A percentile compares a stretch with the other conserved stretches of the same genome.
These are phyloP conservation scores for Dacryopinax spathularia DNA, from an alignment of 768 basidiomycete species.

Conservation along the genomic window DNA sequence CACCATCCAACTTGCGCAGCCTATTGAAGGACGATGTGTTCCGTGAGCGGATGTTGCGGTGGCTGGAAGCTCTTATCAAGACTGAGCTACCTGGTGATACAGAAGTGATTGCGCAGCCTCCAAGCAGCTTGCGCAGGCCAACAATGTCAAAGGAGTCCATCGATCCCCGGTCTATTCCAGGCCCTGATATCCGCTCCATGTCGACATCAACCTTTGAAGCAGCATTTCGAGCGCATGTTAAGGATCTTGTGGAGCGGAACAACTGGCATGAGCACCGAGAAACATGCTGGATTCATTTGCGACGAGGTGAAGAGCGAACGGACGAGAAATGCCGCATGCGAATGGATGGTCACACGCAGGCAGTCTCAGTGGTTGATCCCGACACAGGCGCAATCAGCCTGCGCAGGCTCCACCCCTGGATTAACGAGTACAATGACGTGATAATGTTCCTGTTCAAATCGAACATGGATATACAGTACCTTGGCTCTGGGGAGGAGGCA, in stretches of 20 bases:
- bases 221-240: neutral
- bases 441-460: slow-evolving; percentile 27
- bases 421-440: slow-evolving; percentile 32
- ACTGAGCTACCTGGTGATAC: slow-evolving; percentile 3
- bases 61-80: slow-evolving; percentile 20
- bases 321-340: slow-evolving; percentile 25
- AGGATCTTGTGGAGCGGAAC: neutral
- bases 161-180: neutral
- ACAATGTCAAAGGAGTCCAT: neutral
- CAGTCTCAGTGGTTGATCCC: slow-evolving; percentile 16
- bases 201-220: neutral
- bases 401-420: slow-evolving; percentile 26
- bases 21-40: slow-evolving; percentile 13
- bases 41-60: slow-evolving; percentile 12
- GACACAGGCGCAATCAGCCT: slow-evolving; percentile 16
- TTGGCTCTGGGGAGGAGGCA: slow-evolving; percentile 28
- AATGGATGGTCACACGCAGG: slow-evolving; percentile 1
- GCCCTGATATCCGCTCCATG: neutral
- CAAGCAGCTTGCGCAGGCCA: neutral
- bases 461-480: slow-evolving; percentile 38
- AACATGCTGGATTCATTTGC: slow-evolving; percentile 31
- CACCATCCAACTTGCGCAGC: slow-evolving; percentile 22
- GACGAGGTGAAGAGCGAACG: slow-evolving; percentile 13
- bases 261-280: slow-evolving; percentile 15
- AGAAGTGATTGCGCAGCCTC: neutral